phyloP scores from a whole-genome alignment of 2,329 filamentous ascomycete species.

The Penicillium sp. region DNA sequence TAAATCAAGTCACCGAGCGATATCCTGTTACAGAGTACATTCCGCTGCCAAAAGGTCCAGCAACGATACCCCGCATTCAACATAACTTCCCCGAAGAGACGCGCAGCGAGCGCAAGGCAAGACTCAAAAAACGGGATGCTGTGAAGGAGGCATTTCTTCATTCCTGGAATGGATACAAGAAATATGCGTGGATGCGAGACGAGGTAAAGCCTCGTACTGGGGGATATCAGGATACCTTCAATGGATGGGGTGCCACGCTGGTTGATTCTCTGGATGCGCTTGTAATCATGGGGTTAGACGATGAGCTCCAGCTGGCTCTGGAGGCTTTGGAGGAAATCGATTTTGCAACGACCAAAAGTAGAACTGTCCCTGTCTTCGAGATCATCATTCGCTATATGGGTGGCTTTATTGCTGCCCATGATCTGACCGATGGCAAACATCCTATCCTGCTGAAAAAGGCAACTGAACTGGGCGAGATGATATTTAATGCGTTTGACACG shows the following conservation, averaged over 20 bases:
- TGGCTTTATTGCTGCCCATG: constrained; percentile 80
- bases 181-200: constrained; percentile 80
- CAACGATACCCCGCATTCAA: constrained; percentile 74
- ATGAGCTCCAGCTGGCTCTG: constrained; percentile 77
- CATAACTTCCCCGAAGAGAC: constrained; percentile 66
- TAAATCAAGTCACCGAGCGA: constrained; percentile 69
- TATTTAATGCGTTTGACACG: constrained; percentile 84
- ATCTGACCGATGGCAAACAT: constrained; percentile 73
- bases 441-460: constrained; percentile 72
- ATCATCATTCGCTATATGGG: constrained; percentile 90
- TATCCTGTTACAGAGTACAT: constrained; percentile 74
- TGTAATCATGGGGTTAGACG: constrained; percentile 76
- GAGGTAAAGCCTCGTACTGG: constrained; percentile 75
- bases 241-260: constrained; percentile 84
- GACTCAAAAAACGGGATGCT: constrained; percentile 62
- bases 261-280: constrained; percentile 81
- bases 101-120: constrained; percentile 56
- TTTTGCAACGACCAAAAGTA: constrained; percentile 69
- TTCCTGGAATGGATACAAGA: constrained; percentile 80
- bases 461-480: constrained; percentile 73
- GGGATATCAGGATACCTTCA: constrained; percentile 74
- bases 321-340: constrained; percentile 70
- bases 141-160: constrained; percentile 74
- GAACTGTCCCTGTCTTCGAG: constrained; percentile 82
- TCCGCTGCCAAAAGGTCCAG: constrained; percentile 69